Base-by-base conservation (phyloP, 371 early-diverging fungal species). In the Synchytrium microbalum region DNA sequence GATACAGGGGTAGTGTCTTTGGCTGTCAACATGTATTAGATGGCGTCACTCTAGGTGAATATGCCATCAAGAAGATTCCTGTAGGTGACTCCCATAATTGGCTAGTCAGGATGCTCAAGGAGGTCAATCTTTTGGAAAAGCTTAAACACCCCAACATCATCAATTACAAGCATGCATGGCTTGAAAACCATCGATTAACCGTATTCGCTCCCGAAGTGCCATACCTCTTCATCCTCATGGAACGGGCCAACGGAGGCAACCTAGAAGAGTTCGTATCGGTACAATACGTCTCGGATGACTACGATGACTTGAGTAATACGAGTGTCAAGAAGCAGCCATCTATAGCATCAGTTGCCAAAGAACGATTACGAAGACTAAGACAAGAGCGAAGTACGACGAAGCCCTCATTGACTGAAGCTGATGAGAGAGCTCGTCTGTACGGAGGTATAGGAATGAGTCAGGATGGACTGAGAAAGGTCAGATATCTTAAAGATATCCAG, bases 221-320 rank as follows among this genome's bases (percentile, higher is more conserved):
- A 0, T 93, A 92, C 61, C 78, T 97, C 14, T 97, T 95, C 68
- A 95, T 97, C 31, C 75, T 97, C 3, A 97, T 97, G 98, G 95
- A 96, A 70, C 88, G 88, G 56, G 97, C 97, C 13, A 94, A 95
- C 66, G 97, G 95, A 25, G 96, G 97, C 1, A 96, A 92, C 67
- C 79, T 97, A 32, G 95, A 96, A 71, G 95, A 96, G 62, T 96
- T 84, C 67, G 80, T 95, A 31, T 58, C 69, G 28, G 55, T 81
- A 0, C 79, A 75, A 59, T 63, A 64, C n/a, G 65, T 46, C 59
- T 8, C 70, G 72, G 27, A 65, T 63, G 26, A 3, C 51, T 14
- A 51, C 23, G 51, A n/a, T n/a, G 27, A 31, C n/a, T 14, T 14
- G 61, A 31, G 13, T 26, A 16, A 8, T 13, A 13, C 32, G 23